phyloP scores from a whole-genome alignment of 2,329 filamentous ascomycete genomes.

The Fusarium austroafricanum region DNA sequence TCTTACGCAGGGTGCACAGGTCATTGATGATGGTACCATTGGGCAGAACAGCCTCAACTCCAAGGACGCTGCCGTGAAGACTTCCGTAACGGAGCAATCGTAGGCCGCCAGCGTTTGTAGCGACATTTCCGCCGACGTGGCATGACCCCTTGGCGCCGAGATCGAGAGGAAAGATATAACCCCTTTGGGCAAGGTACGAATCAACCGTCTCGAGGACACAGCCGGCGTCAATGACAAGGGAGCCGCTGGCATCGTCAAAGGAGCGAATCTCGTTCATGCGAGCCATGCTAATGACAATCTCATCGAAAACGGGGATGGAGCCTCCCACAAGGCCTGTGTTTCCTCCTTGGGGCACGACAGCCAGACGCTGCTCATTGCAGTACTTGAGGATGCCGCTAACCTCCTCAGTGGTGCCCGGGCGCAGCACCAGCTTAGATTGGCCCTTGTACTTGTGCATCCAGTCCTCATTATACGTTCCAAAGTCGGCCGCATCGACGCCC shows the following conservation, averaged over 20 bases:
- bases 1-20: conserved; percentile 89
- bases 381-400: conserved; percentile 92
- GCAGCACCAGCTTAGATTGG: conserved; percentile 86
- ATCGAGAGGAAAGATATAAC: conserved; percentile 94
- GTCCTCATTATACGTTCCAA: conserved; percentile 93
- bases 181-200: conserved; percentile 82
- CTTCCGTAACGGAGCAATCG: conserved; percentile 92
- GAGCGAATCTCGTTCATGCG: conserved; percentile 92
- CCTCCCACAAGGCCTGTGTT: conserved; percentile 97
- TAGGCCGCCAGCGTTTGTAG: conserved; percentile 94
- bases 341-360: conserved; percentile 95
- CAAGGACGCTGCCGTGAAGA: conserved; percentile 91
- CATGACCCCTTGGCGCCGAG: conserved; percentile 98
- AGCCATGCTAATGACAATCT: conserved; percentile 91
- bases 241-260: conserved; percentile 93
- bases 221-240: conserved; percentile 90
- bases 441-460: conserved; percentile 99
- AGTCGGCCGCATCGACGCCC: conserved; percentile 77
- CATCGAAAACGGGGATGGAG: conserved; percentile 96
- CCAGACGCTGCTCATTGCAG: conserved; percentile 92
- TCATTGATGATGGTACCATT: conserved; percentile 94
- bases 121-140: conserved; percentile 94
- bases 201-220: conserved; percentile 92
- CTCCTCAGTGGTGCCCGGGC: conserved; percentile 85
- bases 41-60: conserved; percentile 91